Evolutionary conservation across 1,284 basidiomycete genomes (phyloP).

Genomic region (Caloboletus firmus): DNA sequence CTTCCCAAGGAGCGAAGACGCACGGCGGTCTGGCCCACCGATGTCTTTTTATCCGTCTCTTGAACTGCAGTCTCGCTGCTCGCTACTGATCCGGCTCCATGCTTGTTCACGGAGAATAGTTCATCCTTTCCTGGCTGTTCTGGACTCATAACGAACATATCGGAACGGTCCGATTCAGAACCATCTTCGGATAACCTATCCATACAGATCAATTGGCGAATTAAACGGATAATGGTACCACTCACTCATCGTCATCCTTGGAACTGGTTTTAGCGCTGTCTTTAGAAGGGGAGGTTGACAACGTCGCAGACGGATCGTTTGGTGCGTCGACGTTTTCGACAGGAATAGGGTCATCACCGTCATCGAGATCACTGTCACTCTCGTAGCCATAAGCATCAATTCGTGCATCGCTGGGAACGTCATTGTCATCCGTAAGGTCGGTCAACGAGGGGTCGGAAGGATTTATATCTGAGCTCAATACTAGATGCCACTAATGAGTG

Average conservation of each 20-base stretch:
- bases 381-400: conserved; percentile 26
- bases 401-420: conserved; percentile 7
- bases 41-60: neutral
- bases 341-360: conserved; percentile 3
- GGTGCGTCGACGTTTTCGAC: neutral
- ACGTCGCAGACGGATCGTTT: neutral
- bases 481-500: conserved; percentile 8
- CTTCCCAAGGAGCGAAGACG: neutral
- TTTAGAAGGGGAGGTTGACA: neutral
- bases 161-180: conserved; percentile 10
- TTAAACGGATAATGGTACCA: neutral
- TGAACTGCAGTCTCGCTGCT: conserved; percentile 5
- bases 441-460: conserved; percentile 13
- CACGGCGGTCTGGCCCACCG: neutral
- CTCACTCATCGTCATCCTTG: conserved; percentile 4
- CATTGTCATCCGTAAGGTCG: conserved; percentile 16
- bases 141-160: conserved; percentile 13
- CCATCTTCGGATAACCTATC: conserved; percentile 10
- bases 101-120: neutral
- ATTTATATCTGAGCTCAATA: conserved; percentile 19
- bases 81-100: neutral
- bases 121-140: conserved; percentile 1
- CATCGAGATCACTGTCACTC: conserved; percentile 26
- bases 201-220: neutral
- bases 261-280: neutral